Base-by-base conservation (phyloP, 225 moss, liverwort and hornwort species). In the Physcomitrellopsis africana region DNA sequence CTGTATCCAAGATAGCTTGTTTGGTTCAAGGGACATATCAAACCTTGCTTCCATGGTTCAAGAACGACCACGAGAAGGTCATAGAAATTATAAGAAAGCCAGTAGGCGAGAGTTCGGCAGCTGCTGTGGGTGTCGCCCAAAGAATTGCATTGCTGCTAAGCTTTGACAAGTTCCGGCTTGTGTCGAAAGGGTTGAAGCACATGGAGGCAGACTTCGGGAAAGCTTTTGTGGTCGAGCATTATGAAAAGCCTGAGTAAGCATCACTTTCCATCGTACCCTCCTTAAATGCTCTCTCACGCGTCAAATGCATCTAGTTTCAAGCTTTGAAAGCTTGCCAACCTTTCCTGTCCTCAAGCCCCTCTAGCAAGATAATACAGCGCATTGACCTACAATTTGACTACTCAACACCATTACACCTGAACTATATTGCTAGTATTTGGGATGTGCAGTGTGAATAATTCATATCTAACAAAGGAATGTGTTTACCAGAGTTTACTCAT, bases 161-260 rank as follows among this genome's bases (percentile, higher is more conserved):
- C 57, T 78, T 81, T 49, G 87, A 90, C 80, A 88, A 92, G 82
- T 92, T 90, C 72, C 80, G 77, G 51, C 85, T 88, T 15, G 83
- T 90, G 24, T 92, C 92, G 56, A 78, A 76, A 58, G 90, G 87
- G 42, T 73, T 92, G 73, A 88, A 65, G 76, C 84, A 82, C 72
- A 92, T 92, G 90, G 88, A 92, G 71, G 83, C 85, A 0, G 90
- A 92, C 58, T 90, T 92, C 49, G 90, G 90, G 67, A 90, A 70
- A 78, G 79, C 88, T 11, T 92, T 92, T 57, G 20, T 79, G 23
- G 77, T 92, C 15, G 86, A 88, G 65, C 92, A 92, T 77, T 76
- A 63, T 69, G 79, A 82, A 68, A 72, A 76, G 78, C 90, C 90
- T 57, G 77, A 88, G 92, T 92, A 80, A 79, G 79, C 19, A 54